Base-by-base conservation (phyloP, 1,284 basidiomycete species). In the Ceratobasidium sp. region DNA sequence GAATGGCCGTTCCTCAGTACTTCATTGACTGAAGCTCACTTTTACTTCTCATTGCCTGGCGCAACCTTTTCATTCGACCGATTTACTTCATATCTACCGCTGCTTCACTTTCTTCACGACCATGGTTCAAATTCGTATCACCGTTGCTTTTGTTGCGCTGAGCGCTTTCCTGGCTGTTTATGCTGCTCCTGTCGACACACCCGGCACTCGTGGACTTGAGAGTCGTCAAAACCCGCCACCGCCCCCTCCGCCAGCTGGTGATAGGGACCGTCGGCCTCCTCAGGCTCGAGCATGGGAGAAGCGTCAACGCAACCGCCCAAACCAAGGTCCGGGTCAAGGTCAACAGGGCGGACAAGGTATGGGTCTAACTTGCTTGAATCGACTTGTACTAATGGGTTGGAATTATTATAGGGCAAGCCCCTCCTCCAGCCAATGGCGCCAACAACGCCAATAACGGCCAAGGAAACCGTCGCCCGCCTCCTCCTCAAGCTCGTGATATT, bases 21-120 rank as follows among this genome's bases (percentile, higher is more conserved):
- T 35, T 54, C 52, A 54, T 54, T 54, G 52, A 54, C 34, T 54
- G 52, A 35, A 35, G 27, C 27, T 31, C 29, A 32, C 52, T 13
- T 31, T 35, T 35, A 17, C 12, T 32, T 31, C 25, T 32, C 52
- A n/a, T 34, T 54, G 52, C 52, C 52, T 34, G 52, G 52, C 17
- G 52, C 52, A 54, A 31, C n/a, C 34, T 34, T 54, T 54, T 32
- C 27, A 29, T 31, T 53, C 20, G 6, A 3, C 13, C 6, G 2
- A 27, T 20, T 22, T 22, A 32, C 34, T 54, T 34, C 34, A 5
- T 13, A 15, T 8, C 34, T 35, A 13, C 7, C 10, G 45, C 10
- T 25, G 15, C 49, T 50, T 12, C 15, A 50, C 49, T 13, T 25
- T 35, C n/a, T n/a, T 20, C 15, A 54, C 10, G 17, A 20, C 17